Evolutionary conservation across 1,284 basidiomycete species (phyloP).

Genomic region (Pulchroboletus neoregius): DNA sequence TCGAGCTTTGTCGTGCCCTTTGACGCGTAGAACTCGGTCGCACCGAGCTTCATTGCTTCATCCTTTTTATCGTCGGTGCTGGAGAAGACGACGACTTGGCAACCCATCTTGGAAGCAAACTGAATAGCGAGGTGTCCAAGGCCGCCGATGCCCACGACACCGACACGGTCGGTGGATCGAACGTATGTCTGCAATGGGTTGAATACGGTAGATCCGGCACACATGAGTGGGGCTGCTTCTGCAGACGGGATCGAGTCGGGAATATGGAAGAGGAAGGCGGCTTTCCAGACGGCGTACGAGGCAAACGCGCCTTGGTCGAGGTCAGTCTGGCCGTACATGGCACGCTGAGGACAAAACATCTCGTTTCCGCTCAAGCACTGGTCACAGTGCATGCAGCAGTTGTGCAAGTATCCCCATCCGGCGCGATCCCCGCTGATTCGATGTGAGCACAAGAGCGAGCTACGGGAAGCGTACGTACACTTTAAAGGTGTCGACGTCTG

Average conservation of each 20-base stretch:
- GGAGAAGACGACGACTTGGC: slow-evolving; percentile 60
- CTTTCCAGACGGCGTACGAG: slow-evolving; percentile 34
- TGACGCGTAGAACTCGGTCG: slow-evolving; percentile 38
- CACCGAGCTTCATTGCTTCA: slow-evolving; percentile 54
- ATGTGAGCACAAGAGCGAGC: background rate
- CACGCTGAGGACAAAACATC: slow-evolving; percentile 26
- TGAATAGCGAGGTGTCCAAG: slow-evolving; percentile 39
- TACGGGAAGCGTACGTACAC: slow-evolving; percentile 15
- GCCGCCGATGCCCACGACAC: slow-evolving; percentile 36
- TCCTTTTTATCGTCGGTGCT: slow-evolving; percentile 50
- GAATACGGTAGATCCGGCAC: slow-evolving; percentile 39
- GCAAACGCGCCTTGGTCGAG: slow-evolving; percentile 35
- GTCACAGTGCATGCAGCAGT: slow-evolving; percentile 28
- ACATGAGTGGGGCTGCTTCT: slow-evolving; percentile 37
- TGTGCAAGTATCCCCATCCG: slow-evolving; percentile 31
- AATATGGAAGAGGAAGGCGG: slow-evolving; percentile 33
- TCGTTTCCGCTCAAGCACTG: slow-evolving; percentile 31
- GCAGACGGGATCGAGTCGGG: slow-evolving; percentile 33
- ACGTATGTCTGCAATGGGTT: slow-evolving; percentile 24
- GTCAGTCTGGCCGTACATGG: slow-evolving; percentile 28
- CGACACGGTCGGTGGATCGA: slow-evolving; percentile 35
- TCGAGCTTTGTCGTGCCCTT: slow-evolving; percentile 25
- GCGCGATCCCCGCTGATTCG: slow-evolving; percentile 29
- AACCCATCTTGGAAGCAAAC: slow-evolving; percentile 42
- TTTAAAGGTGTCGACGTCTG: slow-evolving; percentile 31